Evolutionary conservation across 2,329 filamentous ascomycete species (phyloP), one percentile per base, ranked within the genome.

Genomic region (Claviceps quebecensis): DNA sequence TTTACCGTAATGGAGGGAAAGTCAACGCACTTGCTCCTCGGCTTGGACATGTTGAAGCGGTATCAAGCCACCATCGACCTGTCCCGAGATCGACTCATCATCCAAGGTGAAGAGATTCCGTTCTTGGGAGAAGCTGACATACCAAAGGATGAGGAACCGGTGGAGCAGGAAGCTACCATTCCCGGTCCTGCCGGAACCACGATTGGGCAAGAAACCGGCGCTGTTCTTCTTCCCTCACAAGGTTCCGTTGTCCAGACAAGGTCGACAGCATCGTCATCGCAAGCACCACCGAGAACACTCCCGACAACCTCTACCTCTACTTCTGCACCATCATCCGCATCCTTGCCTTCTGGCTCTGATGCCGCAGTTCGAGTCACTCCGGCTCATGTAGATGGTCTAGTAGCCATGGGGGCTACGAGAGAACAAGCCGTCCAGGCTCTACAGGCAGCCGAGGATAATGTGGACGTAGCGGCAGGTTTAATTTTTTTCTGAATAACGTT

Each of bases 1-100:
- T 98, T 98, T 67, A 98, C 93, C 3, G 93, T 98, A 63, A 98
- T 98, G 93, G 93, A 98, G 70, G 93, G 93, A 57, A 98, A 97
- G 69, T 83, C 88, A 49, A 93, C 98, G 23, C 93, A 97, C 65
- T 75, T 98, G 17, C 77, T 98, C 2, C 79, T 98, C 13, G 93
- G 93, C 3, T 72, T 98, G 43, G 93, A 98, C 67, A 98, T 98
- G 87, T 76, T 98, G 55, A 96, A 95, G 71, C 81, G 93, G 40
- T 90, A 97, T 68, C 91, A 95, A 68, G 93, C 91, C 38, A 86
- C 78, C 59, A 91, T 98, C 61, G 93, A 98, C 65, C 76, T 98
- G 13, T 78, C 81, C 56, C 84, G 84, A 61, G 88, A 93, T 61
- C 86, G 83, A 56, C 78, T 98, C 17, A 78, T 94, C 56, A 95